phyloP scores from a whole-genome alignment of 2,329 filamentous ascomycete species.

The Leptographium radiaticola region DNA sequence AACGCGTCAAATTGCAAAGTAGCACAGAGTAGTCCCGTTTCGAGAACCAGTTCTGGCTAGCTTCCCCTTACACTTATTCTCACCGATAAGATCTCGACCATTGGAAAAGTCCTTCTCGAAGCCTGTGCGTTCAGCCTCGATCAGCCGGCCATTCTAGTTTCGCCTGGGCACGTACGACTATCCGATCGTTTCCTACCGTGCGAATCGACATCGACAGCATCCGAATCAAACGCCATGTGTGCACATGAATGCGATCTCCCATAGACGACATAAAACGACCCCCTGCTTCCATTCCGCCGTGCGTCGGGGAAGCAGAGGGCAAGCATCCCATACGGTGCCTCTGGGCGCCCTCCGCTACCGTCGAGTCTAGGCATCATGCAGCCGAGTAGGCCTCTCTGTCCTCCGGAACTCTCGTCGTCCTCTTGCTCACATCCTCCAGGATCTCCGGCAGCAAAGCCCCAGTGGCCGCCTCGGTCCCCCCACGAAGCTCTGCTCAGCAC shows the following conservation, averaged over 20 bases:
- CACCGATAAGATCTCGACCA: too few relatives aligned
- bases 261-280: background rate
- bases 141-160: too few relatives aligned
- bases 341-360: background rate
- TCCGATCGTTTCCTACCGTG: too few relatives aligned
- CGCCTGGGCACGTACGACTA: too few relatives aligned
- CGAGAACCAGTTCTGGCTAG: too few relatives aligned
- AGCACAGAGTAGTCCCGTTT: background rate
- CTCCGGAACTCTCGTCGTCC: background rate
- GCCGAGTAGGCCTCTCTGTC: conserved; percentile 2
- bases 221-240: background rate
- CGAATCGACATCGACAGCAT: too few relatives aligned
- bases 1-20: background rate
- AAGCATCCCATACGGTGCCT: background rate
- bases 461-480: conserved; percentile 56
- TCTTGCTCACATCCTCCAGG: background rate
- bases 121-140: too few relatives aligned
- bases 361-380: conserved; percentile 2
- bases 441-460: conserved; percentile 21
- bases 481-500: conserved; percentile 52
- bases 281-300: too few relatives aligned
- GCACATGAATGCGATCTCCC: background rate
- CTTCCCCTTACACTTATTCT: too few relatives aligned
- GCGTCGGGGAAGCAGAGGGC: too few relatives aligned
- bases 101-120: too few relatives aligned